Evolutionary conservation across 2,329 filamentous ascomycete genomes (phyloP).

Genomic region (Xenosphaeropsis pyriputrescens): DNA sequence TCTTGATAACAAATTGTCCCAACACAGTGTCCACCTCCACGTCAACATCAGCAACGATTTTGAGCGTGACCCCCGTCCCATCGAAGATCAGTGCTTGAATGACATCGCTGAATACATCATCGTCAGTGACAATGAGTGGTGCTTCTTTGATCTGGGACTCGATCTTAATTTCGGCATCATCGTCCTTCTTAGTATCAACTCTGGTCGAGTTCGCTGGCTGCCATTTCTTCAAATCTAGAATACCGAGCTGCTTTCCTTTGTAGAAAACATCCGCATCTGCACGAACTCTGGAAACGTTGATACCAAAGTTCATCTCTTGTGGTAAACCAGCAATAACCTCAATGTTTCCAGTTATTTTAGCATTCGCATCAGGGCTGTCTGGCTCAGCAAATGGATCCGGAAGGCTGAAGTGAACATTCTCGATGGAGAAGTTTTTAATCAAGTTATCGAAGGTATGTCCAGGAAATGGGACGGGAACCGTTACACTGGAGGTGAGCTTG

Average conservation of each 20-base stretch:
- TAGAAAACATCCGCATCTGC: slow-evolving; percentile 75
- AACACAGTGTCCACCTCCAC: slow-evolving; percentile 70
- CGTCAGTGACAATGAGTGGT: slow-evolving; percentile 70
- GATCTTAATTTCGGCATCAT: slow-evolving; percentile 53
- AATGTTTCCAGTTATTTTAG: slow-evolving; percentile 71
- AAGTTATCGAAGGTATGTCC: slow-evolving; percentile 69
- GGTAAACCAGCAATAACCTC: slow-evolving; percentile 67
- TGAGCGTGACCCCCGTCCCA: slow-evolving; percentile 49
- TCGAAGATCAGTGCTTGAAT: slow-evolving; percentile 72
- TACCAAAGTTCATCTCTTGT: slow-evolving; percentile 70
- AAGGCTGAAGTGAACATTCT: slow-evolving; percentile 72
- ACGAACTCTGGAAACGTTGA: slow-evolving; percentile 64
- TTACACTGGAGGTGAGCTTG: slow-evolving; percentile 67
- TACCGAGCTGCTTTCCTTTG: slow-evolving; percentile 61
- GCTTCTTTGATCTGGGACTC: slow-evolving; percentile 63
- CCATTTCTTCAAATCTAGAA: slow-evolving; percentile 69
- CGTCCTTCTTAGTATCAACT: slow-evolving; percentile 37
- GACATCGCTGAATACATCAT: slow-evolving; percentile 64
- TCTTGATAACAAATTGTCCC: slow-evolving; percentile 66
- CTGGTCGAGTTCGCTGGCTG: slow-evolving; percentile 71
- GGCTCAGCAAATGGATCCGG: slow-evolving; percentile 71
- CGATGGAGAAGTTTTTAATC: slow-evolving; percentile 76
- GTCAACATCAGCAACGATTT: slow-evolving; percentile 68
- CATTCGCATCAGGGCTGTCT: slow-evolving; percentile 54
- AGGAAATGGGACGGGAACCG: slow-evolving; percentile 71